phyloP scores from a whole-genome alignment of 2,329 filamentous ascomycete genomes.

The Oidium heveae region DNA sequence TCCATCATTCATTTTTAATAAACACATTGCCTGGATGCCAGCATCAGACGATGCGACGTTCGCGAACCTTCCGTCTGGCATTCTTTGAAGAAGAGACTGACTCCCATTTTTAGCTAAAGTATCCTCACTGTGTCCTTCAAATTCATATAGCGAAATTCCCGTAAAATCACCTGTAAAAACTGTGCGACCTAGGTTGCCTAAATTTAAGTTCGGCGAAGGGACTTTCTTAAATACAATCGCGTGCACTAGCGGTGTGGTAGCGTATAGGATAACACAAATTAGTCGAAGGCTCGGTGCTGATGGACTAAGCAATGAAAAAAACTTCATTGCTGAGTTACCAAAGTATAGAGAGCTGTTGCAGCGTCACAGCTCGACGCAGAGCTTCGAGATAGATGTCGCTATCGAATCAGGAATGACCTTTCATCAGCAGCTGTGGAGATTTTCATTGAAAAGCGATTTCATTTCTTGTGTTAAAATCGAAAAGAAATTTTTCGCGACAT shows the following conservation, averaged over 20 bases:
- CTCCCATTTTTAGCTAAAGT: constrained; percentile 48
- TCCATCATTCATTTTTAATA: constrained; percentile 42
- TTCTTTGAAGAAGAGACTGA: constrained; percentile 52
- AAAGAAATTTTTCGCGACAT: neutral
- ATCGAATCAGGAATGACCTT: neutral
- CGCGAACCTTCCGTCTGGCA: constrained; percentile 67
- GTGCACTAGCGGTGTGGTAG: constrained; percentile 15
- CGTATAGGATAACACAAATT: constrained; percentile 16
- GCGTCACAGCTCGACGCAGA: constrained; percentile 1
- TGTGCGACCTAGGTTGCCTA: constrained; percentile 52
- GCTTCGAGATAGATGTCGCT: neutral
- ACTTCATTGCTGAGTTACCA: constrained; percentile 11
- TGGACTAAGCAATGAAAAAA: constrained; percentile 12
- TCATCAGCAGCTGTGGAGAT: neutral
- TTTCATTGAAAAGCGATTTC: neutral
- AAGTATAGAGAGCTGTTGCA: neutral
- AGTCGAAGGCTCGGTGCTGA: constrained; percentile 10
- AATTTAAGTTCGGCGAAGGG: constrained; percentile 49
- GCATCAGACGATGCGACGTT: constrained; percentile 56
- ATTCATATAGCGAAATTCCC: constrained; percentile 76
- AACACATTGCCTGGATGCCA: constrained; percentile 71
- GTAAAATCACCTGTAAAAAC: constrained; percentile 75
- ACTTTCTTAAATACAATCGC: constrained; percentile 34
- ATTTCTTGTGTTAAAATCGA: neutral
- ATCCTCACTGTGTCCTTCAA: constrained; percentile 49